Conservation (phyloP, 306 rosid species). For the Rubus parviflorus region DNA sequence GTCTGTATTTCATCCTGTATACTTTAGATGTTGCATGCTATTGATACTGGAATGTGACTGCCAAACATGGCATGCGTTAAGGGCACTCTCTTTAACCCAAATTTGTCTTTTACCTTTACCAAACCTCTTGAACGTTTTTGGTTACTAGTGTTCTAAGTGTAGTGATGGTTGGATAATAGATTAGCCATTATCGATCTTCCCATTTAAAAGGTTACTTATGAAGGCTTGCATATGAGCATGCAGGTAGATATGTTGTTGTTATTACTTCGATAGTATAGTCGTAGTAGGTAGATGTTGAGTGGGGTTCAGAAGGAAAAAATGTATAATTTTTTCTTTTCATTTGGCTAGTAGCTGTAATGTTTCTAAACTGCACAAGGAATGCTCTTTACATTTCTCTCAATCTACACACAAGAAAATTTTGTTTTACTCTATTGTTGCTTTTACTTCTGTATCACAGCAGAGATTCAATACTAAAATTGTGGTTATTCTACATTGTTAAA, state of each 20-base stretch:
- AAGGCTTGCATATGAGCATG: neutral
- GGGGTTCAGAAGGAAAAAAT: neutral
- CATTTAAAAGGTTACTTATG: neutral
- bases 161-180: neutral
- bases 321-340: neutral
- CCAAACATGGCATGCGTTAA: neutral
- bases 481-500: constrained; percentile 24
- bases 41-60: neutral
- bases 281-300: neutral
- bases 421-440: neutral
- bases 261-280: neutral
- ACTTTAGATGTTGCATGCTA: neutral
- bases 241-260: neutral
- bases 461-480: constrained; percentile 27
- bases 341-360: neutral
- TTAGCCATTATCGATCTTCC: neutral
- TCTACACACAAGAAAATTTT: neutral
- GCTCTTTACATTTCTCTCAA: neutral
- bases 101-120: neutral
- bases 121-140: neutral
- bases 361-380: neutral
- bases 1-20: neutral
- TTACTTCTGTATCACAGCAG: neutral
- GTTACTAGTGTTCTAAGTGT: neutral
- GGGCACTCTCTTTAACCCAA: neutral